phyloP scores from a whole-genome alignment of 768 basidiomycete genomes.

The Albatrellus ellisii region DNA sequence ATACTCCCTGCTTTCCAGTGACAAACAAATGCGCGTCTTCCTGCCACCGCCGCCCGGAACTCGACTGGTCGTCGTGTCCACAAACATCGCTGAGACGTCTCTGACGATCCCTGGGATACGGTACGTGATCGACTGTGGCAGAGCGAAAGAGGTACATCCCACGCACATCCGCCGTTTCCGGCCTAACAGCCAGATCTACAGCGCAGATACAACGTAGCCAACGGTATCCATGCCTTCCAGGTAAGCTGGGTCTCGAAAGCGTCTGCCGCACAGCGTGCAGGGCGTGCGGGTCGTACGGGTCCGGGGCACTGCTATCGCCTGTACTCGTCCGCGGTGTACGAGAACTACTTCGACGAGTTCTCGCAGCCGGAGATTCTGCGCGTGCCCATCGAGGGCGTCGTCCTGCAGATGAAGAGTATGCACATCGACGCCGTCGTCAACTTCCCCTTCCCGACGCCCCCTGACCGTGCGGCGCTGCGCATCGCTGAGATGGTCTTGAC shows the following conservation, averaged over 20 bases:
- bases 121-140: conserved; percentile 94
- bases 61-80: conserved; percentile 88
- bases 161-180: background rate
- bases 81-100: conserved; percentile 95
- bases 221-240: conserved; percentile 84
- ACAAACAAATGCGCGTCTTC: conserved; percentile 94
- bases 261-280: conserved; percentile 56
- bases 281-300: conserved; percentile 94
- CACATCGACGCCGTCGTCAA: conserved; percentile 93
- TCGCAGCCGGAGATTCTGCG: conserved; percentile 86
- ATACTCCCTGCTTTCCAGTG: conserved; percentile 84
- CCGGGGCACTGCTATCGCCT: conserved; percentile 97
- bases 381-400: conserved; percentile 93
- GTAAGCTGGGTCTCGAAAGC: conserved; percentile 57
- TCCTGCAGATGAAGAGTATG: conserved; percentile 99
- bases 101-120: conserved; percentile 94
- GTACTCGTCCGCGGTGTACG: conserved; percentile 91
- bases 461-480: conserved; percentile 59
- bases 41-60: conserved; percentile 63
- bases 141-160: conserved; percentile 73
- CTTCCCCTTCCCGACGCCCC: conserved; percentile 97
- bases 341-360: conserved; percentile 83
- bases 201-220: conserved; percentile 73
- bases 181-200: conserved; percentile 19
- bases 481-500: conserved; percentile 75